Evolutionary conservation across 768 basidiomycete species (phyloP).

Genomic region (Antrodiella citrinella): DNA sequence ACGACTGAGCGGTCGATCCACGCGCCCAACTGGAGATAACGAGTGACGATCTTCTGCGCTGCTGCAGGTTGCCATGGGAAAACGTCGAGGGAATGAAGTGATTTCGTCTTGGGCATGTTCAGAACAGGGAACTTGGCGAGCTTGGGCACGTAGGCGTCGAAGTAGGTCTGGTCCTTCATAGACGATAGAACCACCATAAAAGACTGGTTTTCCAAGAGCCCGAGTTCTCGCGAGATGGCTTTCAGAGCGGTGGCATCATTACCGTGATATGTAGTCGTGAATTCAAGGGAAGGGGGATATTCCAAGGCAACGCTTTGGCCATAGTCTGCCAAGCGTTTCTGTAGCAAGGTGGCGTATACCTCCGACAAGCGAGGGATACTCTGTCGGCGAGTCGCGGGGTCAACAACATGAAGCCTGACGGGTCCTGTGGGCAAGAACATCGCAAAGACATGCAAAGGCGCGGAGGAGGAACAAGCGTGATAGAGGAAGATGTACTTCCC

Average conservation of each 20-base stretch:
- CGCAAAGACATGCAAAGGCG: slow-evolving; percentile 78
- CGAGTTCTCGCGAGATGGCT: slow-evolving; percentile 82
- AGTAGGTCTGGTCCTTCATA: slow-evolving; percentile 74
- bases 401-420: slow-evolving; percentile 82
- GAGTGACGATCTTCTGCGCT: slow-evolving; percentile 72
- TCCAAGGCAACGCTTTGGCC: slow-evolving; percentile 39
- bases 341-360: slow-evolving; percentile 55
- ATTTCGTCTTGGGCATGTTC: slow-evolving; percentile 75
- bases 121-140: slow-evolving; percentile 81
- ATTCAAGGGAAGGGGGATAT: slow-evolving; percentile 59
- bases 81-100: slow-evolving; percentile 64
- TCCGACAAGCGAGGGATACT: slow-evolving; percentile 71
- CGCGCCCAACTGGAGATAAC: slow-evolving; percentile 67
- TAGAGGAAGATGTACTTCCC: slow-evolving; percentile 84
- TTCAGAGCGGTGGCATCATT: slow-evolving; percentile 76
- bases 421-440: slow-evolving; percentile 69
- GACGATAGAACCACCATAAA: slow-evolving; percentile 81
- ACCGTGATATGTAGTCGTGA: slow-evolving; percentile 67
- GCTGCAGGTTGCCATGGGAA: slow-evolving; percentile 88
- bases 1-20: slow-evolving; percentile 78
- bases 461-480: slow-evolving; percentile 69
- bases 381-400: slow-evolving; percentile 82
- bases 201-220: slow-evolving; percentile 62
- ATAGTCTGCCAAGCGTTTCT: slow-evolving; percentile 37
- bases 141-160: slow-evolving; percentile 63